Evolutionary conservation across 306 rosid genomes (phyloP).

Genomic region (Cucurbita argyrosperma): DNA sequence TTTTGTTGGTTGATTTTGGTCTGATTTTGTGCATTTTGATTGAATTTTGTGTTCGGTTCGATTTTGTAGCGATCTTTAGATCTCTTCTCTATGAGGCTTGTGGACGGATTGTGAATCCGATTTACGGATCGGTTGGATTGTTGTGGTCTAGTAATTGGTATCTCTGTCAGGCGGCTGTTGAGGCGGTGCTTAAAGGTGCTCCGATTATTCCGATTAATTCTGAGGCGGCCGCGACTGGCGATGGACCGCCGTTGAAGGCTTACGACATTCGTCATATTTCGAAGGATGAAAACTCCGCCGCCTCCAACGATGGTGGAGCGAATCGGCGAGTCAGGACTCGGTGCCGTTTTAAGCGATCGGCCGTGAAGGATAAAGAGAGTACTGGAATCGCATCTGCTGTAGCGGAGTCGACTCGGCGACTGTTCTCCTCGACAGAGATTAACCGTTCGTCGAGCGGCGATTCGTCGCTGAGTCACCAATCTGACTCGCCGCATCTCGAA

Average conservation of each 20-base stretch:
- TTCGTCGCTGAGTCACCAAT: constrained; percentile 82
- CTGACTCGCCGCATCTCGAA: constrained; percentile 45
- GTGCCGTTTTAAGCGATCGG: constrained; percentile 40
- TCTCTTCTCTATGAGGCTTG: constrained; percentile 87
- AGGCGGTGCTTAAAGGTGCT: constrained; percentile 69
- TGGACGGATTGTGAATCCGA: constrained; percentile 88
- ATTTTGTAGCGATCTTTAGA: constrained; percentile 54
- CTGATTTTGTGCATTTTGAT: not conserved
- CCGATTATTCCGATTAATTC: constrained; percentile 77
- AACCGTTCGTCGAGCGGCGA: constrained; percentile 70
- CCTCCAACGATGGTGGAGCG: constrained; percentile 20
- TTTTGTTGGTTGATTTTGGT: not conserved
- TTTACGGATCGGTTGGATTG: constrained; percentile 89
- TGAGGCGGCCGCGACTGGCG: constrained; percentile 52
- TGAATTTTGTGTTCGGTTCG: not conserved
- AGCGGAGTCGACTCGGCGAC: constrained; percentile 2
- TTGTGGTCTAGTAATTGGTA: constrained; percentile 98
- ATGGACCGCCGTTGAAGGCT: constrained; percentile 78
- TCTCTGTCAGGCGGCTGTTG: constrained; percentile 87
- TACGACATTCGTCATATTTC: constrained; percentile 90
- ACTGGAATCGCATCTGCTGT: constrained; percentile 4
- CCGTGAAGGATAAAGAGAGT: constrained; percentile 24
- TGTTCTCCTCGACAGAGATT: constrained; percentile 17
- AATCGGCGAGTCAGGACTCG: constrained; percentile 42
- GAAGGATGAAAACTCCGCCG: constrained; percentile 72